Evolutionary conservation across 1,284 basidiomycete species (phyloP).

Genomic region (Tilletia horrida): DNA sequence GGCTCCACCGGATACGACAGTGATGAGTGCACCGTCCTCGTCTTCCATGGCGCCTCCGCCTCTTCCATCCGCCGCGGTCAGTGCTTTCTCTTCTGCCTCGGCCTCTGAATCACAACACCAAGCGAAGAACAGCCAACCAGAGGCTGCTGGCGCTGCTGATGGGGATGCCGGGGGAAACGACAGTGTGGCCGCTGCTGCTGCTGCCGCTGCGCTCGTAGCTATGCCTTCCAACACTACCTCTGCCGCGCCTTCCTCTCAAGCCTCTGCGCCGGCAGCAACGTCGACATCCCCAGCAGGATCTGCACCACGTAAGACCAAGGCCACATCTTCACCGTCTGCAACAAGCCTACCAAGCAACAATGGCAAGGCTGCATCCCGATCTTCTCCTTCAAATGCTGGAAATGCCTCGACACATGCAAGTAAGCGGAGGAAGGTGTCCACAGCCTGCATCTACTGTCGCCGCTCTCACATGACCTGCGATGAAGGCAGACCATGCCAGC

Average conservation of each 20-base stretch:
- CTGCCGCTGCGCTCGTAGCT: constrained; percentile 2
- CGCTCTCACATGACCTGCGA: constrained; percentile 70
- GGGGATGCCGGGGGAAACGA: too few relatives aligned
- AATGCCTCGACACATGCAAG: constrained; percentile 5
- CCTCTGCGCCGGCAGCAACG: background rate
- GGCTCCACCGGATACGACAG: too few relatives aligned
- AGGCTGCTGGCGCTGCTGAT: too few relatives aligned
- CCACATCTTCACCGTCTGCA: background rate
- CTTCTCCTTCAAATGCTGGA: background rate
- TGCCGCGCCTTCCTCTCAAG: background rate
- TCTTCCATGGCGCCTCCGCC: too few relatives aligned
- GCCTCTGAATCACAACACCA: too few relatives aligned
- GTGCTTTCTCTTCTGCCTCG: too few relatives aligned
- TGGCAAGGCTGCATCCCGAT: background rate
- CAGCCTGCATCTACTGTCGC: constrained; percentile 85
- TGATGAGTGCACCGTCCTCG: too few relatives aligned
- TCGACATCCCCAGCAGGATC: background rate
- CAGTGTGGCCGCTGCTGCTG: background rate
- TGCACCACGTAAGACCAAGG: background rate
- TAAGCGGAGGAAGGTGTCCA: constrained; percentile 47
- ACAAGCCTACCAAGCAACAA: background rate
- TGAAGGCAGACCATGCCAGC: constrained; percentile 54
- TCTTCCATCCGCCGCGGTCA: too few relatives aligned
- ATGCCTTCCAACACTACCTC: constrained; percentile 3
- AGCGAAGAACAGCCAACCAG: too few relatives aligned